These are phyloP conservation scores for Lindgomyces ingoldianus DNA, from an alignment of 495 filamentous ascomycete species.

Conservation along the genomic window DNA sequence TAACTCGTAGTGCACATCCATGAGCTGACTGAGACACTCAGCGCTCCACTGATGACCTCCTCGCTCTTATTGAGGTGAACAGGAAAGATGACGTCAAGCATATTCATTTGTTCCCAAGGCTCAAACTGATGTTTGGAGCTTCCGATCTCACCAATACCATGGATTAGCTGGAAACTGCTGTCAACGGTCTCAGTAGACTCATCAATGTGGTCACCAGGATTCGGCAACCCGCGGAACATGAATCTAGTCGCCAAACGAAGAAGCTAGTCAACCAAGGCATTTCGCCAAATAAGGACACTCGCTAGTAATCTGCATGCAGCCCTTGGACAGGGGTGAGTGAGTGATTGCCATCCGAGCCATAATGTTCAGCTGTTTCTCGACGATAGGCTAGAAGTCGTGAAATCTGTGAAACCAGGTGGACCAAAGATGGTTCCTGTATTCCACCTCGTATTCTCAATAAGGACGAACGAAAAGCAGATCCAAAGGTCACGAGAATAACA, in stretches of 20 bases:
- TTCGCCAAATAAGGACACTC: background rate
- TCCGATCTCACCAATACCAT: background rate
- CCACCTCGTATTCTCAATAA: background rate
- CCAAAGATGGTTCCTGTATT: background rate
- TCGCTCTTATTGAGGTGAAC: background rate
- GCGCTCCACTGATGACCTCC: background rate
- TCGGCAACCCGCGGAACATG: background rate
- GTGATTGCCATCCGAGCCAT: background rate
- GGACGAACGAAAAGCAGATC: background rate
- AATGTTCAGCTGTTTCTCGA: slow-evolving; percentile 1
- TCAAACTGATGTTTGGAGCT: background rate
- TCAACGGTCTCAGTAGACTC: background rate
- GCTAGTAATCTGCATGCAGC: background rate
- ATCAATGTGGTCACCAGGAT: background rate
- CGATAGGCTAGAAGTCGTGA: background rate
- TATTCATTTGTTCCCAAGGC: background rate
- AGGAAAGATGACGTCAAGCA: background rate
- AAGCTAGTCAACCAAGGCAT: background rate
- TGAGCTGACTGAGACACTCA: background rate
- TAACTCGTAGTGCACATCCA: too few species aligned
- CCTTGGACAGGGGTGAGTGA: background rate
- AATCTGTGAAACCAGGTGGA: background rate
- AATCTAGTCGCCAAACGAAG: background rate
- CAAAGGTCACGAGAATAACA: background rate
- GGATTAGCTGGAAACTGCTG: background rate